These are phyloP conservation scores for Dendryphion nanum DNA, from an alignment of 2,329 filamentous ascomycete species.

Conservation along the genomic window DNA sequence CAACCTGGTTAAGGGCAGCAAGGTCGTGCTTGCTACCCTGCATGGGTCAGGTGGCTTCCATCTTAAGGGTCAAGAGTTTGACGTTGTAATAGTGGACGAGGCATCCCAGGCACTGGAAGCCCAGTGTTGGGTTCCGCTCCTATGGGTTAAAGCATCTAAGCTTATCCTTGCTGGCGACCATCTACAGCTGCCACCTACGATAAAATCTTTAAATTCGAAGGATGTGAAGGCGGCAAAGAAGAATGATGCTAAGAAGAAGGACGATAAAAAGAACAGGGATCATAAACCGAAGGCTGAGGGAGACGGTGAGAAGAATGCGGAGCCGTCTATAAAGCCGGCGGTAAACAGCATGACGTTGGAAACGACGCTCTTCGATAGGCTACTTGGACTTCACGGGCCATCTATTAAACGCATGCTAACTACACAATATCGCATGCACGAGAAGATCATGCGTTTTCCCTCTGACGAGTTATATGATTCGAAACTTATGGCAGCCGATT, in stretches of 20 bases:
- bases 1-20: conserved; percentile 71
- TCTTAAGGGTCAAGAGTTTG: conserved; percentile 75
- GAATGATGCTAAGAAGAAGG: conserved; percentile 33
- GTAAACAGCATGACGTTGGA: conserved; percentile 63
- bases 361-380: conserved; percentile 87
- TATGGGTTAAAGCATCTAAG: conserved; percentile 70
- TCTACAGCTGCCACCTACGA: conserved; percentile 88
- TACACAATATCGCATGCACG: conserved; percentile 97
- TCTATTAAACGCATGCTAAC: conserved; percentile 92
- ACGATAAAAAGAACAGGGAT: conserved; percentile 41
- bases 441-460: conserved; percentile 91
- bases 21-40: conserved; percentile 86
- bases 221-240: conserved; percentile 31
- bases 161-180: conserved; percentile 92
- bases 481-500: conserved; percentile 75
- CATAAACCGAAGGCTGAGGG: conserved; percentile 23
- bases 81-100: conserved; percentile 94
- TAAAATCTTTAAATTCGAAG: conserved; percentile 68
- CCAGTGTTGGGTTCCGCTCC: conserved; percentile 91
- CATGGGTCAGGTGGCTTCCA: conserved; percentile 89
- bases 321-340: conserved; percentile 19
- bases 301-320: conserved; percentile 34
- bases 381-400: conserved; percentile 77
- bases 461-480: conserved; percentile 84
- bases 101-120: conserved; percentile 94